Percentiles rank a stretch among this genome's conserved stretches.
Conservation (phyloP, 768 basidiomycete genomes). For the Antrodiella citrinella region DNA sequence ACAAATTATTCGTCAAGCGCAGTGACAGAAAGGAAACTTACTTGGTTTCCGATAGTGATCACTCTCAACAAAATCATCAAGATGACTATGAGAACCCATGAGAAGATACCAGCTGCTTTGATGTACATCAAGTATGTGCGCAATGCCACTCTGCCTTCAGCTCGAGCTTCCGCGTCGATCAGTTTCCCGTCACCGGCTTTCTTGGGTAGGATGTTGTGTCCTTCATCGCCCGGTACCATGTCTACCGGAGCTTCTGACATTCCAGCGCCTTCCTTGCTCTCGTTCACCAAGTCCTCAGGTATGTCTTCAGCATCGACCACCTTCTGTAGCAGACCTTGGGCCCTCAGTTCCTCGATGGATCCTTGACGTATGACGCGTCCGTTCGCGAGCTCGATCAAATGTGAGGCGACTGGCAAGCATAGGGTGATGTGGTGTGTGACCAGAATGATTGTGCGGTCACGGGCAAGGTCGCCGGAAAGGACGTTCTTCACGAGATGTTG, state of each 20-base stretch:
- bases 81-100: conserved; percentile 45
- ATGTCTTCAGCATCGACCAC: conserved; percentile 31
- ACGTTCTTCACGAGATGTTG: conserved; percentile 59
- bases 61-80: conserved; percentile 47
- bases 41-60: conserved; percentile 53
- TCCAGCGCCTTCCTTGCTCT: conserved; percentile 8
- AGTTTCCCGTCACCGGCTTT: conserved; percentile 37
- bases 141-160: conserved; percentile 56
- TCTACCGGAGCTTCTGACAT: conserved; percentile 26
- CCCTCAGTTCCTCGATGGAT: conserved; percentile 37
- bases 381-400: conserved; percentile 53
- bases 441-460: conserved; percentile 64
- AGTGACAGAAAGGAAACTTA: conserved; percentile 16
- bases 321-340: conserved; percentile 33
- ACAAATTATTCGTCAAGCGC: background rate
- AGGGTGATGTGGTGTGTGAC: conserved; percentile 79
- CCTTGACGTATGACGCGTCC: conserved; percentile 46
- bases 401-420: conserved; percentile 59
- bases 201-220: conserved; percentile 1
- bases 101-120: conserved; percentile 46
- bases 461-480: conserved; percentile 52
- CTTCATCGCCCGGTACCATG: conserved; percentile 2
- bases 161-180: conserved; percentile 52
- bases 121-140: conserved; percentile 59
- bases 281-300: conserved; percentile 7